Conservation (phyloP, 2,329 filamentous ascomycete genomes). For the Paecilomyces sp. region DNA sequence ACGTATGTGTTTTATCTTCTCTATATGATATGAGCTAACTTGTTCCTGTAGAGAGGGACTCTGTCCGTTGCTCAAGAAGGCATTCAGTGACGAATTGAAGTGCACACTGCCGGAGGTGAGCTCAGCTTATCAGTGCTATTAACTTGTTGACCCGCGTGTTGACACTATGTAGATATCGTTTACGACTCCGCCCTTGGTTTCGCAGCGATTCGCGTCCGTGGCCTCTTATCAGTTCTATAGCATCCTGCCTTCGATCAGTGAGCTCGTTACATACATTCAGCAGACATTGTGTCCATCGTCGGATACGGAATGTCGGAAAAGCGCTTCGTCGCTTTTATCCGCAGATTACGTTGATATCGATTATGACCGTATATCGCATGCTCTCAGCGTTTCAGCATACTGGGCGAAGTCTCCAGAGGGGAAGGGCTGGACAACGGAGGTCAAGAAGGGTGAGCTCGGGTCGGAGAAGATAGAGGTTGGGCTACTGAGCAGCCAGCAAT, state of each 20-base stretch:
- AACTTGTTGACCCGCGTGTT: neutral
- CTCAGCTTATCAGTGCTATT: conserved; percentile 1
- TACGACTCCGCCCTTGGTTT: conserved; percentile 49
- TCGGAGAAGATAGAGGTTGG: conserved; percentile 68
- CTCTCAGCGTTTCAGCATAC: conserved; percentile 57
- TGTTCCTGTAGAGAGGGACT: conserved; percentile 38
- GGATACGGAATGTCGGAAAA: conserved; percentile 44
- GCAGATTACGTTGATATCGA: conserved; percentile 69
- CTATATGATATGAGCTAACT: conserved; percentile 1
- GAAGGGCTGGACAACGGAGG: conserved; percentile 41
- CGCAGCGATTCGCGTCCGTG: conserved; percentile 55
- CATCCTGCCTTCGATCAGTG: conserved; percentile 49
- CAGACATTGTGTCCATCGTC: conserved; percentile 44
- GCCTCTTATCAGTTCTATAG: conserved; percentile 66
- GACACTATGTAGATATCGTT: conserved; percentile 49
- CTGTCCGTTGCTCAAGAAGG: conserved; percentile 51
- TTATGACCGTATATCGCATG: conserved; percentile 62
- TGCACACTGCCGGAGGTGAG: conserved; percentile 48
- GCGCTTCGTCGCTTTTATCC: conserved; percentile 40
- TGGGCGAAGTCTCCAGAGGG: conserved; percentile 42
- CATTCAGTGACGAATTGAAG: conserved; percentile 50
- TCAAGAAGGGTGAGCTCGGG: conserved; percentile 20
- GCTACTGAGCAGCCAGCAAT: conserved; percentile 59
- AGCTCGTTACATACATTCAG: conserved; percentile 49
- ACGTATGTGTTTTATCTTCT: conserved; percentile 22